phyloP scores from a whole-genome alignment of 2,329 filamentous ascomycete species.

The Fusarium virguliforme region DNA sequence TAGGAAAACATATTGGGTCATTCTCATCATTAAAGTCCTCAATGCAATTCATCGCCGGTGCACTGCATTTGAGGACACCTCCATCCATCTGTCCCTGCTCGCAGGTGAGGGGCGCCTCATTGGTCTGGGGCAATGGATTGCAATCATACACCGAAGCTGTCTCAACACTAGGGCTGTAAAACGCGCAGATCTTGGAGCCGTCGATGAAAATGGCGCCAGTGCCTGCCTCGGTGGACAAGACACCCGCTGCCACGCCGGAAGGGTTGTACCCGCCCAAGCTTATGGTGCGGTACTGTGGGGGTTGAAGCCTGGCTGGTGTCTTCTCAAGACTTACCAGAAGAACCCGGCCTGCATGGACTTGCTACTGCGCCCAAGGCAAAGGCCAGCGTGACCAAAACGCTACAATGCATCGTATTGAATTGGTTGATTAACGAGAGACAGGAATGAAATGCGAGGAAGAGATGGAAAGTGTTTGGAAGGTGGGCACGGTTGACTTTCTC shows the following conservation, averaged over 20 bases:
- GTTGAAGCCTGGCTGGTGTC: not conserved
- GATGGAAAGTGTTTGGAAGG: not conserved
- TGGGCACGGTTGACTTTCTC: not conserved
- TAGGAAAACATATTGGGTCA: not conserved
- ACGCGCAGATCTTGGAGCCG: not conserved
- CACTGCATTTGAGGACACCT: not conserved
- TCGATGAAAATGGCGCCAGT: not conserved
- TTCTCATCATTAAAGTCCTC: conserved; percentile 2
- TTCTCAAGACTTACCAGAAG: not conserved
- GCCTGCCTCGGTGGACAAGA: not conserved
- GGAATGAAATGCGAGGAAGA: not conserved
- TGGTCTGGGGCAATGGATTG: not conserved
- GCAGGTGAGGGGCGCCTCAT: conserved; percentile 1
- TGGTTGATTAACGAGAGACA: not conserved
- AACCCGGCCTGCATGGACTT: conserved; percentile 2
- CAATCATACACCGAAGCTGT: not conserved
- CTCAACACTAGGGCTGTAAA: not conserved
- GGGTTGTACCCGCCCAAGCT: not conserved
- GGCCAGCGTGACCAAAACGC: not conserved
- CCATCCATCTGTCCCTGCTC: not conserved
- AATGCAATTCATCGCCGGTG: not conserved
- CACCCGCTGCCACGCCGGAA: not conserved
- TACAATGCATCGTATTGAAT: not conserved
- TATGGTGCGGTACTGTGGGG: not conserved
- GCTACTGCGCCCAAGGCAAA: not conserved